Base-by-base conservation (phyloP, 108 stramenopile genomes). In the Nitzschia sp. region DNA sequence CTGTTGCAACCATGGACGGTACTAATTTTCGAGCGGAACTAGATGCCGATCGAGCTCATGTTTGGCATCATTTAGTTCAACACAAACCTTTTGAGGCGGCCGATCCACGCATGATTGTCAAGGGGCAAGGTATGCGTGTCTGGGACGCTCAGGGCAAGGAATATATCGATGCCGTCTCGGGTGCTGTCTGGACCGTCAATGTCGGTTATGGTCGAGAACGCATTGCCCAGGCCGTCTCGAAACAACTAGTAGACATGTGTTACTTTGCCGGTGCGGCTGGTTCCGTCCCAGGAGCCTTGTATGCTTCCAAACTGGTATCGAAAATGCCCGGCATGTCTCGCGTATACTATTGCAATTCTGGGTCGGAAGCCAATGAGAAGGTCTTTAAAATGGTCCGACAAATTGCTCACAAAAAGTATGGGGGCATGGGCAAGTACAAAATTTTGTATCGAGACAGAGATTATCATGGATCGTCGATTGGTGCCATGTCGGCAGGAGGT, bases 11-110 rank as follows among this genome's bases (percentile, higher is more conserved):
- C n/a, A n/a, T n/a, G n/a, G n/a, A n/a, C n/a, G n/a, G n/a, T n/a
- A n/a, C n/a, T n/a, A n/a, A n/a, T n/a, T n/a, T n/a, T n/a, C n/a
- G n/a, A n/a, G n/a, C n/a, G n/a, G n/a, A n/a, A n/a, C n/a, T n/a
- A n/a, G 4, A 5, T 25, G 54, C 54, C 54, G 54, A 55, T 26
- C 54, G 54, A 25, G 54, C 54, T 1, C 54, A 55, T 5, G 54
- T 55, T 55, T 55, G 54, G 54, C 54, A 55, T 55, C 54, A 55
- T 27, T 55, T 55, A 27, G 15, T 55, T 18, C 54, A 55, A 55
- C 54, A 55, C 54, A 55, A 55, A 24, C 54, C 54, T 25, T 55
- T 55, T 18, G 54, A 55, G 28, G 28, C 54, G 1, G 54, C 26
- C 24, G 17, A 55, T 5, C 54, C 54, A 15, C 54, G 54, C 19